A percentile compares a stretch with the other conserved stretches of the same genome.
These are phyloP conservation scores for Phytophthora cryptogea DNA, from an alignment of 352 stramenopile species.

Conservation along the genomic window DNA sequence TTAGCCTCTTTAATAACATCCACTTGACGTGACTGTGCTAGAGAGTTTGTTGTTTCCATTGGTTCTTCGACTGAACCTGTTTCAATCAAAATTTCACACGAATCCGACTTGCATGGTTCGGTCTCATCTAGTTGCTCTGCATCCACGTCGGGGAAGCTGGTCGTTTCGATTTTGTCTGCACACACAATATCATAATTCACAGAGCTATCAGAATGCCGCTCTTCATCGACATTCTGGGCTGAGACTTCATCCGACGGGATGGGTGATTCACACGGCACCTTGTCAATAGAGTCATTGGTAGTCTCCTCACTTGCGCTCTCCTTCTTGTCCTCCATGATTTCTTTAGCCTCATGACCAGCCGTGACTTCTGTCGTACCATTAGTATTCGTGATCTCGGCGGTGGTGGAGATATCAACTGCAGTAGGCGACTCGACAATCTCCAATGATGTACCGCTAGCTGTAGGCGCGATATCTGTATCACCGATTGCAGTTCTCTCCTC, in stretches of 20 bases:
- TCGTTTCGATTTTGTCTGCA: conserved; percentile 7
- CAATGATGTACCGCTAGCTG: no score
- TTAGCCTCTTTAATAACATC: background rate
- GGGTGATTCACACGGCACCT: conserved; percentile 13
- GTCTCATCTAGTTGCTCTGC: background rate
- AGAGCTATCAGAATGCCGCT: conserved; percentile 10
- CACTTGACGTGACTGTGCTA: background rate
- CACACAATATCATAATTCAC: conserved; percentile 5
- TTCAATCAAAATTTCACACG: background rate
- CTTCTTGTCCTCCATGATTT: no score
- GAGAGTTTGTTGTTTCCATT: background rate
- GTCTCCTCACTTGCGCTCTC: background rate
- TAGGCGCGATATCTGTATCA: no score
- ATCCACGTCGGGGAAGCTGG: background rate
- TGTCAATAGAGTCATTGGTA: background rate
- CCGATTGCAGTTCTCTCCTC: no score
- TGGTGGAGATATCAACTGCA: no score
- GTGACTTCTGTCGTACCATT: no score
- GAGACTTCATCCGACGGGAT: background rate
- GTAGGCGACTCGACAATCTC: no score
- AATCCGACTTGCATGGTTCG: background rate
- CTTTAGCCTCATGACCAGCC: no score
- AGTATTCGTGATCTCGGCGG: no score
- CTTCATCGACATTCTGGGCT: conserved; percentile 8
- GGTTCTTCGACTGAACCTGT: background rate